phyloP scores from a whole-genome alignment of 345 rosid genomes.

The Salix dunnii region DNA sequence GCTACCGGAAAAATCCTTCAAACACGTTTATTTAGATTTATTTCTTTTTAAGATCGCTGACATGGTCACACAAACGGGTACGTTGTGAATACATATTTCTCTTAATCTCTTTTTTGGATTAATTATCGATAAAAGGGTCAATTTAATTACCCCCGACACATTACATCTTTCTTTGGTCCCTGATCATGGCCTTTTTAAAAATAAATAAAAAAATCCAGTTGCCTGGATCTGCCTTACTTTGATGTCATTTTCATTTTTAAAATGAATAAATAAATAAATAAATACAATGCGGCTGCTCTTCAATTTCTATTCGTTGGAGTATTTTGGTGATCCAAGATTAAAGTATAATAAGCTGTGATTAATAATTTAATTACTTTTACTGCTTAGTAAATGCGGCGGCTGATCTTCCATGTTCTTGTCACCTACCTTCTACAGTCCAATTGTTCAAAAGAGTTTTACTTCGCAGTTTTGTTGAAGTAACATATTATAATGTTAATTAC shows the following conservation, averaged over 20 bases:
- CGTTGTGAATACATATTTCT: background rate
- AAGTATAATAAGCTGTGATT: no score
- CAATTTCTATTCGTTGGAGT: background rate
- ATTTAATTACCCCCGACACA: background rate
- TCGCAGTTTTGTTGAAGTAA: no score
- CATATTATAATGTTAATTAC: no score
- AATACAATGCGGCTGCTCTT: no score
- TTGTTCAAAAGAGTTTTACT: background rate
- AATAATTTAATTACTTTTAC: no score
- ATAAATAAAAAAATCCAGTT: no score
- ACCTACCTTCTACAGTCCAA: background rate
- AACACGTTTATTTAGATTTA: conserved; percentile 19
- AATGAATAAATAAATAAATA: no score
- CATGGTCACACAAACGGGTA: background rate
- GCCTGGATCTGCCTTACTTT: no score
- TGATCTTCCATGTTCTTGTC: background rate
- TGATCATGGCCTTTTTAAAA: background rate
- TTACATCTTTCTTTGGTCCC: background rate
- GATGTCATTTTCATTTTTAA: no score
- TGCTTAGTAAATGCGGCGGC: background rate
- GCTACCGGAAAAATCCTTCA: conserved; percentile 26
- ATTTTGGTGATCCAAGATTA: no score
- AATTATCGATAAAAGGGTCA: background rate
- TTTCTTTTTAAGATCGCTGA: background rate
- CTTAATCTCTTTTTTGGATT: background rate